Percentiles rank a stretch among this genome's conserved stretches.
Evolutionary conservation across 2,329 filamentous ascomycete genomes (phyloP).

Genomic region (Pseudogymnoascus sp.): DNA sequence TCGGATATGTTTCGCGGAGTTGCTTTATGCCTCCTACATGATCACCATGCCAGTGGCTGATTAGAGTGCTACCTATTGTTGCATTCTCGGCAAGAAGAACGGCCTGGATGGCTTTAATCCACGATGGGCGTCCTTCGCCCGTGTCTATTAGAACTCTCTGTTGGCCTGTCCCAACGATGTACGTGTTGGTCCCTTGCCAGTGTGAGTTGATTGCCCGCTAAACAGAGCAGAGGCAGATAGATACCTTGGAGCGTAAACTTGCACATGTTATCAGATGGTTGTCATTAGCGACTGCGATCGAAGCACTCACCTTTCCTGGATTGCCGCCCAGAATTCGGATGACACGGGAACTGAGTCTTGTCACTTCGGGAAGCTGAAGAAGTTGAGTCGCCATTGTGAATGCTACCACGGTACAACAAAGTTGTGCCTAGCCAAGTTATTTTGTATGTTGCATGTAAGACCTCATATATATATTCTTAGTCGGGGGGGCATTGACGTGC

Average conservation of each 20-base stretch:
- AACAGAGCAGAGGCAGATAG: not conserved
- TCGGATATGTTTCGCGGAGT: constrained; percentile 54
- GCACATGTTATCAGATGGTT: constrained; percentile 11
- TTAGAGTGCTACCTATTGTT: constrained; percentile 57
- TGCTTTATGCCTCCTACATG: constrained; percentile 71
- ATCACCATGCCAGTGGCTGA: constrained; percentile 91
- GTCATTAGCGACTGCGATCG: constrained; percentile 5
- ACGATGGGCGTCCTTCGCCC: constrained; percentile 66
- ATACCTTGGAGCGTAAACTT: constrained; percentile 56
- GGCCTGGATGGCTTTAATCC: constrained; percentile 57
- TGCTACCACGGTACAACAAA: not conserved
- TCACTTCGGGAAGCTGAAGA: constrained; percentile 53
- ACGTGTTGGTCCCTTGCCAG: constrained; percentile 83
- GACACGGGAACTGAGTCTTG: constrained; percentile 67
- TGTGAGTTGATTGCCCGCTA: constrained; percentile 25
- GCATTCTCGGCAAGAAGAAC: constrained; percentile 61
- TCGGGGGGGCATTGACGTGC: not conserved
- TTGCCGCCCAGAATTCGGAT: constrained; percentile 86
- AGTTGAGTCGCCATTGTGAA: constrained; percentile 24
- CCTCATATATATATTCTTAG: not conserved
- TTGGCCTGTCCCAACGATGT: constrained; percentile 70
- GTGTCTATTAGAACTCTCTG: constrained; percentile 80
- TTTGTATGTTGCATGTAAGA: not conserved
- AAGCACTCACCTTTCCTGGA: constrained; percentile 64
- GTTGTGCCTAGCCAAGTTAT: not conserved